Evolutionary conservation across 345 rosid genomes (phyloP).

Genomic region (Acer saccharum): DNA sequence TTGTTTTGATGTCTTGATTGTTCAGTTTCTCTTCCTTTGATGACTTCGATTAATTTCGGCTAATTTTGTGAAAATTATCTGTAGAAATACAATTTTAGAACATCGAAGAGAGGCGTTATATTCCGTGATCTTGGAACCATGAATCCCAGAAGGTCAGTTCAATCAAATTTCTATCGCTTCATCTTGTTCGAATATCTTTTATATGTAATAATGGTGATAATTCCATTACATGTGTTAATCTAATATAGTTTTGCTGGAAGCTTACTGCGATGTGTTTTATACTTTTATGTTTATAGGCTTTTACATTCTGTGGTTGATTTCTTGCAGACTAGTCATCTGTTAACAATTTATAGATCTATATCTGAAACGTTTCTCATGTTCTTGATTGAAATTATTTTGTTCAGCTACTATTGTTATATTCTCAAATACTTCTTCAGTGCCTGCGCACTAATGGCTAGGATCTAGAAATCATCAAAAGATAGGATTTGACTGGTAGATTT

Average conservation of each 20-base stretch:
- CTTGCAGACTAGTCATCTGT: not conserved
- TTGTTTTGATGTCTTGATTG: not conserved
- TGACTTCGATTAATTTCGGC: not conserved
- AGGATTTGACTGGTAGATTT: not conserved
- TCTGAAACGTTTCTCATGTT: not conserved
- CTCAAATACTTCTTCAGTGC: not conserved
- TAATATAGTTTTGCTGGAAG: not conserved
- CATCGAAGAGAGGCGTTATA: not conserved
- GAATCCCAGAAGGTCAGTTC: constrained; percentile 65
- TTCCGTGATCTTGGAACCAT: constrained; percentile 34
- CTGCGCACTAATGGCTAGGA: not conserved
- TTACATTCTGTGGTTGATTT: not conserved
- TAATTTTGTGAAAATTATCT: constrained; percentile 4
- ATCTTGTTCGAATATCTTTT: not conserved
- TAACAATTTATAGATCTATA: not conserved
- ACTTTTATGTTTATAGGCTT: not conserved
- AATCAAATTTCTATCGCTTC: not conserved
- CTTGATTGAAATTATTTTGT: not conserved
- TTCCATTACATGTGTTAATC: not conserved
- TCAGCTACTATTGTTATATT: not conserved
- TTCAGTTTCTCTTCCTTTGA: not conserved
- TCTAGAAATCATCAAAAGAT: not conserved
- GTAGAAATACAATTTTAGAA: not conserved
- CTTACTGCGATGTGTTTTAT: not conserved
- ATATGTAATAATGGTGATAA: not conserved